Evolutionary conservation across 352 stramenopile genomes (phyloP), one percentile per base, ranked within the genome.

Genomic region (Lagenidium giganteum): DNA sequence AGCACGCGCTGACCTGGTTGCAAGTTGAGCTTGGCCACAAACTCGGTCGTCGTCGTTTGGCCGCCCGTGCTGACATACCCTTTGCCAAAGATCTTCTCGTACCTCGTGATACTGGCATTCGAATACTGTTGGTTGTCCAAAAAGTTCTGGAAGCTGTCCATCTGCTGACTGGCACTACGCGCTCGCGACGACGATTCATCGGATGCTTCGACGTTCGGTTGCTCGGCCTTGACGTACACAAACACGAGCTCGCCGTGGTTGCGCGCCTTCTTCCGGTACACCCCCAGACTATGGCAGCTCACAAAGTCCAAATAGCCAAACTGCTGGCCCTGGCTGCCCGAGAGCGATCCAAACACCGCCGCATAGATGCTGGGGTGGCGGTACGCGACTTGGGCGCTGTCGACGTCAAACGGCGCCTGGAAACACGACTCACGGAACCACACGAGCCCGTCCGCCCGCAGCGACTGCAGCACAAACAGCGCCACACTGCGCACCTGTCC

Each of bases 31-130:
- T 51, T 66, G n/a, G 47, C 57, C n/a, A 72, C 58, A 47, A 72
- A 72, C 43, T 72, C 62, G 43, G 57, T 68, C 22, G 62, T 72
- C 13, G 62, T 72, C 5, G 38, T 40, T 44, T 69, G 58, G 40
- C 62, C 62, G 31, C 62, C 62, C 2, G 62, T 72, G 47, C 57
- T 68, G 16, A 72, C 54, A 44, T 69, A 72, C n/a, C 62, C 62
- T 25, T 62, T 51, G 29, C 62, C 62, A 33, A 72, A 72, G 23
- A 72, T 72, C 39, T 72, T 68, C 50, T 72, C 62, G 43, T 72
- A 72, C 17, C 62, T 57, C 8, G 55, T 57, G 42, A 72, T 68
- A 42, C 57, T 66, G 28, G 33, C 41, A 25, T 47, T 57, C 28
- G 62, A 72, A 47, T 72, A 72, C 36, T 72, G 62, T 42, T 72